These are phyloP conservation scores for Fusarium subglutinans DNA, from an alignment of 2,329 filamentous ascomycete genomes.

Conservation along the genomic window DNA sequence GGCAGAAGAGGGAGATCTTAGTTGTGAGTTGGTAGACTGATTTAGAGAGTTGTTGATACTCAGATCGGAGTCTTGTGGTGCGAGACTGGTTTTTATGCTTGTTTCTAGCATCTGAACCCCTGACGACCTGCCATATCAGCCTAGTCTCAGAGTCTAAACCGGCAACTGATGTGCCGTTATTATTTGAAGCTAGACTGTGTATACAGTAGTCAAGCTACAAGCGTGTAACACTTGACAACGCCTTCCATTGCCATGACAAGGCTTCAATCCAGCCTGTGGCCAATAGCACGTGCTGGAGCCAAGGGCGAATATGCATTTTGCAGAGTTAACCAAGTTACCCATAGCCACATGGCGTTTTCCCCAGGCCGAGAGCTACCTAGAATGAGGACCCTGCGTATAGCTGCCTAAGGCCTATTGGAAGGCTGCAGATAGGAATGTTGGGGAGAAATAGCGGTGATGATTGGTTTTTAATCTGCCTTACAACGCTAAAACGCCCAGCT, in stretches of 20 bases:
- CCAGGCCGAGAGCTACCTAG: background rate
- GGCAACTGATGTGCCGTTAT: background rate
- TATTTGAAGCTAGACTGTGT: background rate
- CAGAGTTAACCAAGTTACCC: background rate
- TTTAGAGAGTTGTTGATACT: background rate
- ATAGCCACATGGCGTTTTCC: background rate
- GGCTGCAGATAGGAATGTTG: background rate
- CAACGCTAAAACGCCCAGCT: slow-evolving; percentile 38
- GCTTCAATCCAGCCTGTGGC: background rate
- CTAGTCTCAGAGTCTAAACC: background rate
- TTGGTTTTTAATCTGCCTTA: slow-evolving; percentile 18
- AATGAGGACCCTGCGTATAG: background rate
- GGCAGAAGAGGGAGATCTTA: background rate
- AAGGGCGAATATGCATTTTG: background rate
- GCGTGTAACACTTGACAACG: slow-evolving; percentile 1
- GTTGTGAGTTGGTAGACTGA: background rate
- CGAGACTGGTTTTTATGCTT: slow-evolving; percentile 18
- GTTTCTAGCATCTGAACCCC: background rate
- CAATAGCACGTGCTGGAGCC: background rate
- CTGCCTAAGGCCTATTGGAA: background rate
- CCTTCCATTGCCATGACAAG: background rate
- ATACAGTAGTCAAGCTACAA: background rate
- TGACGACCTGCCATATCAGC: background rate
- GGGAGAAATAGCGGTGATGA: slow-evolving; percentile 2
- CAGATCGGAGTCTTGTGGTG: background rate